Evolutionary conservation across 1,284 basidiomycete genomes (phyloP).

Genomic region (Sanghuangporus baumii): DNA sequence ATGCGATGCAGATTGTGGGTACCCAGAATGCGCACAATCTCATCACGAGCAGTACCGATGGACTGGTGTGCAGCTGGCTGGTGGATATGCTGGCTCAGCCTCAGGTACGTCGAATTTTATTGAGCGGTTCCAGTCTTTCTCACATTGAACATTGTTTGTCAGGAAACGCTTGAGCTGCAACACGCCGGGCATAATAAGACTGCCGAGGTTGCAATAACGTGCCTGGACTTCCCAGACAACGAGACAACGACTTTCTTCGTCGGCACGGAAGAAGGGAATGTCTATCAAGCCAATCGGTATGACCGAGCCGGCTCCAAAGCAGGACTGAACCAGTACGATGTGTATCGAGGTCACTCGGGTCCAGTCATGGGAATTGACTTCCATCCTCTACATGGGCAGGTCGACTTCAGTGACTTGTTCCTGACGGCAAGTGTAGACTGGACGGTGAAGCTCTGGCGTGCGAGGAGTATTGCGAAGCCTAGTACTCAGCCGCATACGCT

Average conservation of each 20-base stretch:
- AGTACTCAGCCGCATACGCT: slow-evolving; percentile 52
- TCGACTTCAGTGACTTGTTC: slow-evolving; percentile 96
- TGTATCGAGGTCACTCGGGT: slow-evolving; percentile 89
- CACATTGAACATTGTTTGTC: slow-evolving; percentile 87
- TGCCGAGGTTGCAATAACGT: slow-evolving; percentile 91
- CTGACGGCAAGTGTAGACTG: slow-evolving; percentile 89
- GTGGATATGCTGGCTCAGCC: slow-evolving; percentile 98
- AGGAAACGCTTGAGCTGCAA: slow-evolving; percentile 88
- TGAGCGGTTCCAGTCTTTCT: slow-evolving; percentile 2
- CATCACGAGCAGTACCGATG: slow-evolving; percentile 94
- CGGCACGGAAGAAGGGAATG: slow-evolving; percentile 94
- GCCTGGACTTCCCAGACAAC: slow-evolving; percentile 88
- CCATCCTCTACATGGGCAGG: slow-evolving; percentile 84
- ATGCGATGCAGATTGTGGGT: slow-evolving; percentile 95
- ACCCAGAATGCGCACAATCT: slow-evolving; percentile 98
- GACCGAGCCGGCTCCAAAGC: slow-evolving; percentile 96
- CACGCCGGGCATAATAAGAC: slow-evolving; percentile 91
- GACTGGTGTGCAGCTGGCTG: slow-evolving; percentile 94
- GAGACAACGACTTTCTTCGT: slow-evolving; percentile 96
- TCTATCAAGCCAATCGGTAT: slow-evolving; percentile 94
- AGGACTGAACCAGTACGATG: slow-evolving; percentile 85
- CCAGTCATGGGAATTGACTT: slow-evolving; percentile 93
- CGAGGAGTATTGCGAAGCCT: slow-evolving; percentile 63
- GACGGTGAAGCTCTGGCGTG: slow-evolving; percentile 93
- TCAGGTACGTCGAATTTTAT: slow-evolving; percentile 51